A percentile compares a stretch with the other conserved stretches of the same genome.
Evolutionary conservation across 2,329 filamentous ascomycete genomes (phyloP).

Genomic region (Fusarium pseudograminearum): DNA sequence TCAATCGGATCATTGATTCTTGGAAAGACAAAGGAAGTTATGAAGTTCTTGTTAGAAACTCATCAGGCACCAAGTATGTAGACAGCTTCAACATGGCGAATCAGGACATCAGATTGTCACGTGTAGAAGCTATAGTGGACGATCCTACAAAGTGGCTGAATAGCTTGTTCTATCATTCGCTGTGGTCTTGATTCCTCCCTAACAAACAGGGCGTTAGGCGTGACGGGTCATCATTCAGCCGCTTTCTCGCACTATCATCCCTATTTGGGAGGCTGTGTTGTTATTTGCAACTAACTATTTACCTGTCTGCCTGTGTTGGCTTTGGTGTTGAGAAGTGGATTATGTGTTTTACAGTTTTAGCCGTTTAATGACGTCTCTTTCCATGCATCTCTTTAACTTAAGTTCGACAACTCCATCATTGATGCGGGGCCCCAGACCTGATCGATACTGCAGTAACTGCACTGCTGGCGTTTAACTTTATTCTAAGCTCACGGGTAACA

Average conservation of each 20-base stretch:
- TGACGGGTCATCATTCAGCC: conserved; percentile 51
- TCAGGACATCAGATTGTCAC: conserved; percentile 39
- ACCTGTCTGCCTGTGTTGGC: background rate
- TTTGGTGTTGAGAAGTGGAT: background rate
- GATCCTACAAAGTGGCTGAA: conserved; percentile 20
- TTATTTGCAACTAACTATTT: background rate
- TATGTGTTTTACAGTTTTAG: background rate
- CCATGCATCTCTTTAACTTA: background rate
- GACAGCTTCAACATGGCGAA: conserved; percentile 30
- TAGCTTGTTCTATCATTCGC: conserved; percentile 27
- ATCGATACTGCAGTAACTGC: background rate
- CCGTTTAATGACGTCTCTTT: background rate
- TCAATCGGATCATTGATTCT: background rate
- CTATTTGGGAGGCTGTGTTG: conserved; percentile 13
- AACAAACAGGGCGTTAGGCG: conserved; percentile 10
- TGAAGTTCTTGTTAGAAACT: background rate
- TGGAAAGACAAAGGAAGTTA: background rate
- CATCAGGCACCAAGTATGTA: conserved; percentile 9
- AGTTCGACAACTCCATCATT: background rate
- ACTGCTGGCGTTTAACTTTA: conserved; percentile 20
- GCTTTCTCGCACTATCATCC: conserved; percentile 41
- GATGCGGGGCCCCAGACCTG: conserved; percentile 6
- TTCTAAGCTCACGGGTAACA: background rate
- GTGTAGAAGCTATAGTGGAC: conserved; percentile 33
- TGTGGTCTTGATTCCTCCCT: conserved; percentile 36